Evolutionary conservation across 1,139 yeast species (phyloP).

Genomic region (Kodamaea ohmeri): DNA sequence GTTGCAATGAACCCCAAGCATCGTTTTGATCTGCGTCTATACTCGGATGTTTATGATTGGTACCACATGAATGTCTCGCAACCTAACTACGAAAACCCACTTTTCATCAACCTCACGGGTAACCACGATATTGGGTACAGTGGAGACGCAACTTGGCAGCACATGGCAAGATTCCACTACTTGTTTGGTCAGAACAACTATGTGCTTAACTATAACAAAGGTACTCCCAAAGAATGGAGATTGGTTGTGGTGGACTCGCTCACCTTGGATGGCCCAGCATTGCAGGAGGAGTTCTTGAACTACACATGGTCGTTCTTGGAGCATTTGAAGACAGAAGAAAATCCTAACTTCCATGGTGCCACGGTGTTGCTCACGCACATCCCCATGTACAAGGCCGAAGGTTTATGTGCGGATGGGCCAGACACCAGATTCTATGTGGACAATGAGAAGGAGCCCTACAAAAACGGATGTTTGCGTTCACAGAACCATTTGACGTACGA

Average conservation of each 20-base stretch:
- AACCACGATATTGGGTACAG: slow-evolving; percentile 95
- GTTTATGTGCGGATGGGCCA: slow-evolving; percentile 87
- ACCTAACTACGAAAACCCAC: slow-evolving; percentile 45
- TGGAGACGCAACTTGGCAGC: slow-evolving; percentile 93
- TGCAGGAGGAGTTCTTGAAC: slow-evolving; percentile 64
- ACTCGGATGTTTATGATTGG: slow-evolving; percentile 68
- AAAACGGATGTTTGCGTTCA: slow-evolving; percentile 69
- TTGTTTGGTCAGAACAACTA: slow-evolving; percentile 84
- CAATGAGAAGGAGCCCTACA: slow-evolving; percentile 59
- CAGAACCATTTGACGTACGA: slow-evolving; percentile 80
- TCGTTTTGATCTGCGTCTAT: slow-evolving; percentile 49
- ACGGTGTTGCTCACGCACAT: slow-evolving; percentile 86
- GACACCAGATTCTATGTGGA: slow-evolving; percentile 58
- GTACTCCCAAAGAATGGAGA: slow-evolving; percentile 71
- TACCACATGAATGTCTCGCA: slow-evolving; percentile 30
- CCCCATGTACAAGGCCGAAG: slow-evolving; percentile 78
- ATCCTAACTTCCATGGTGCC: slow-evolving; percentile 60
- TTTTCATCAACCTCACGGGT: slow-evolving; percentile 81
- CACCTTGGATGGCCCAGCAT: slow-evolving; percentile 86
- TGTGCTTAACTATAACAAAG: slow-evolving; percentile 65
- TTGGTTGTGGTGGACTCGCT: slow-evolving; percentile 81
- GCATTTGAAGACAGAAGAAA: slow-evolving; percentile 46
- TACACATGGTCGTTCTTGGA: slow-evolving; percentile 74
- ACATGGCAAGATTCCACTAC: slow-evolving; percentile 71
- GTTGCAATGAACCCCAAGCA: slow-evolving; percentile 38